Evolutionary conservation across 2,329 filamentous ascomycete genomes (phyloP), one percentile per base, ranked within the genome.

Genomic region (Diplocarpon mali): DNA sequence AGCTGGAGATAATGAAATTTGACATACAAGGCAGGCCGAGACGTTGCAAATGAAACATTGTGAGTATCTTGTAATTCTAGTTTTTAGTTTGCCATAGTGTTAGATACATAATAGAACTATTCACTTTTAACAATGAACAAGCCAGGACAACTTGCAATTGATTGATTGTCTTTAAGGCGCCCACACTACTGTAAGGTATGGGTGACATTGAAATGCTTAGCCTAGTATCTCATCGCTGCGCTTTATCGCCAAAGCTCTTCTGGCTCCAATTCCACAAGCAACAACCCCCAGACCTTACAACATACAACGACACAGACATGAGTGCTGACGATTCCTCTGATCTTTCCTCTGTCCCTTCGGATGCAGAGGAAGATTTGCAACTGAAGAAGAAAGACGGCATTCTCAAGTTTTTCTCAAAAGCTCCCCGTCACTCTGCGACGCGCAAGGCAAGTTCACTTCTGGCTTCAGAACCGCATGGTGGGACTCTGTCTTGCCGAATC

Each of bases 391-490:
- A 76, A 54, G 65, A 69, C 56, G 76, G 78, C 49, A 81, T 83
- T 53, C 66, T 80, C 47, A 80, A 80, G 66, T 83, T 80, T 72
- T 81, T 82, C 65, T 69, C 75, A 53, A 79, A 77, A 61, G 47
- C 53, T 17, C 67, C 71, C 55, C 64, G 65, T 53, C 59, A 63
- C n/a, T 52, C 62, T 34, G 51, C 28, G 57, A 59, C 36, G 60
- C 72, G 49, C 66, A 32, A 32, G 30, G 30, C n/a, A 32, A 12
- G 30, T 14, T 32, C 9, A 32, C 9, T 14, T 32, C 30, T 24
- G 20, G n/a, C 30, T 14, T 12, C n/a, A 32, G 11, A 32, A 32
- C 10, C 10, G 11, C 9, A 10, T 9, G 10, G 30, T 12, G 10
- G 11, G 11, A 32, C 30, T 32, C n/a, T 12, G 30, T 10, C 30